Conservation (phyloP, 306 rosid genomes). For the Pachyrhizus erosus region DNA sequence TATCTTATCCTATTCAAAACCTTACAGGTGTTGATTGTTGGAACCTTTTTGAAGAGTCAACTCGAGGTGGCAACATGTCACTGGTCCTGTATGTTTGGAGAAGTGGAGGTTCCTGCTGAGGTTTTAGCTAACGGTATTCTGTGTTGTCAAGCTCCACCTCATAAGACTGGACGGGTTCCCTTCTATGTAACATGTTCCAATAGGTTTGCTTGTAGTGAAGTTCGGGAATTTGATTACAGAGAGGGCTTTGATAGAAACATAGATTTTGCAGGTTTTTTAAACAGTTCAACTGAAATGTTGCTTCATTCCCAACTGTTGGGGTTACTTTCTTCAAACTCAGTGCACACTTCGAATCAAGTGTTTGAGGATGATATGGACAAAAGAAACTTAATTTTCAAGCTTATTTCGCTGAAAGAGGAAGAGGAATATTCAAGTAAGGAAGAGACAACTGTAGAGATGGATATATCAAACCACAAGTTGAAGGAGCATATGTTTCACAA, state of each 20-base stretch:
- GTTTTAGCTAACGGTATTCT: conserved; percentile 77
- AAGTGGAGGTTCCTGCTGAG: conserved; percentile 87
- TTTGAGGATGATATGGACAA: conserved; percentile 56
- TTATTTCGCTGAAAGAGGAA: conserved; percentile 75
- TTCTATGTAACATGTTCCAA: conserved; percentile 86
- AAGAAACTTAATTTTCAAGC: conserved; percentile 57
- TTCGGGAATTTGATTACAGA: conserved; percentile 75
- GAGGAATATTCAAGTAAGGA: conserved; percentile 58
- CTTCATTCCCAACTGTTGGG: conserved; percentile 61
- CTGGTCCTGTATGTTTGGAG: conserved; percentile 97
- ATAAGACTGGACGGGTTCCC: conserved; percentile 72
- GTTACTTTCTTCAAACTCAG: conserved; percentile 57
- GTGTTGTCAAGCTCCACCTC: conserved; percentile 83
- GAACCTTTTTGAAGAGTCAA: conserved; percentile 68
- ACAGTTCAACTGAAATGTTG: conserved; percentile 53
- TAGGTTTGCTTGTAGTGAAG: conserved; percentile 93
- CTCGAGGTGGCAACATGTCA: conserved; percentile 53
- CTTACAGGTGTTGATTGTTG: conserved; percentile 76
- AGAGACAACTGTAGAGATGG: conserved; percentile 50
- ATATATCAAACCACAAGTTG: conserved; percentile 50
- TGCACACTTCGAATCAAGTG: conserved; percentile 42
- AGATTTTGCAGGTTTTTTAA: conserved; percentile 49
- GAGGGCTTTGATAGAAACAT: conserved; percentile 52
- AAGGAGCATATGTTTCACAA: conserved; percentile 51
- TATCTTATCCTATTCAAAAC: conserved; percentile 26